Evolutionary conservation across 2,329 filamentous ascomycete species (phyloP).

Genomic region (Trichophyton simii): DNA sequence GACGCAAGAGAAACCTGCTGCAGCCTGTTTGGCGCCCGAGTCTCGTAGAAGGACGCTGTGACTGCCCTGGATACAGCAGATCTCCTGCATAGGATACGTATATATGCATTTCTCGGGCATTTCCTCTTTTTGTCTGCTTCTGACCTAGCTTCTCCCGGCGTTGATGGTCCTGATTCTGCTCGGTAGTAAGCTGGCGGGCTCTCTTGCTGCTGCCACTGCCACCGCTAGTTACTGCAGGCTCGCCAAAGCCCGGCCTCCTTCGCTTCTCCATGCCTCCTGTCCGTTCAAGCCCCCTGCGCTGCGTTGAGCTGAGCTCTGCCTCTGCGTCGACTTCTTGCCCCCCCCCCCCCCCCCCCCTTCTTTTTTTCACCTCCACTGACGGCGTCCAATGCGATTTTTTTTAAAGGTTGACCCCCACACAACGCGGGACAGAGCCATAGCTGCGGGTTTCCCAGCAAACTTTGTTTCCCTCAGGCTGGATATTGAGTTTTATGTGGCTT

Average conservation of each 20-base stretch:
- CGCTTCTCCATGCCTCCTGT: neutral
- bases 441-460: constrained; percentile 1
- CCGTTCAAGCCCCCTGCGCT: neutral
- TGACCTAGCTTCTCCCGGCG: too few species aligned
- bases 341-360: constrained; percentile 14
- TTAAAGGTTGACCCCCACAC: neutral
- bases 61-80: constrained; percentile 39
- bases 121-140: constrained; percentile 20
- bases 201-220: constrained; percentile 6
- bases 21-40: constrained; percentile 21
- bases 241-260: neutral
- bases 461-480: neutral
- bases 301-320: neutral
- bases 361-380: constrained; percentile 5
- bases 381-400: neutral
- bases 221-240: neutral
- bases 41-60: constrained; percentile 39
- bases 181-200: neutral
- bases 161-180: neutral
- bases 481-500: neutral
- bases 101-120: too few species aligned
- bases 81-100: constrained; percentile 37
- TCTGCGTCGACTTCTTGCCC: neutral
- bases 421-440: neutral
- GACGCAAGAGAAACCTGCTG: constrained; percentile 43